A percentile compares a stretch with the other conserved stretches of the same genome.
Conservation (phyloP, 2,329 filamentous ascomycete genomes). For the Bipolaris victoriae region DNA sequence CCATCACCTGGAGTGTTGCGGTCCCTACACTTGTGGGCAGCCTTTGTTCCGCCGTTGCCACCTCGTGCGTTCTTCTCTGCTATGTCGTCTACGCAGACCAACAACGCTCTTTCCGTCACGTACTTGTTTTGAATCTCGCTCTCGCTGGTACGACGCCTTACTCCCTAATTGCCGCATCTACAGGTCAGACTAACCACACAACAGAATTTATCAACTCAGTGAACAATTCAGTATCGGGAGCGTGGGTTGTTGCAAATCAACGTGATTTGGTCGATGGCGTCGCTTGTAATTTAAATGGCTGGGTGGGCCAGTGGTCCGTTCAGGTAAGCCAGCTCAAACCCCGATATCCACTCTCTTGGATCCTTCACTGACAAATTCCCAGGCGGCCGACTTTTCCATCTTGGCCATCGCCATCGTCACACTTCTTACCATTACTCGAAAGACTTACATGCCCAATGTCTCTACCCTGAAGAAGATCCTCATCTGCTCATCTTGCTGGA, state of each 20-base stretch:
- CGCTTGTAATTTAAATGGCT: constrained; percentile 54
- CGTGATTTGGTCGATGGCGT: constrained; percentile 35
- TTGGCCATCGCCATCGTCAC: constrained; percentile 55
- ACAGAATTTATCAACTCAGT: constrained; percentile 45
- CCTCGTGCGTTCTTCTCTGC: constrained; percentile 27
- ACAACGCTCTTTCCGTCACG: constrained; percentile 30
- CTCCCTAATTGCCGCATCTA: neutral
- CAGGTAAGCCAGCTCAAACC: constrained; percentile 25
- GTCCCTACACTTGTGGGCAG: constrained; percentile 33
- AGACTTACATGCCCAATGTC: constrained; percentile 42
- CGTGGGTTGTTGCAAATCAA: constrained; percentile 39
- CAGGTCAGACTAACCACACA: neutral
- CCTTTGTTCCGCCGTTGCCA: constrained; percentile 27
- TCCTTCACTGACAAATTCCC: neutral
- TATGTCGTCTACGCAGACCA: constrained; percentile 24
- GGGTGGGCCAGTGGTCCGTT: constrained; percentile 54
- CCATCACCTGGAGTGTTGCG: constrained; percentile 4
- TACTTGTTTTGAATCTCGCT: constrained; percentile 31
- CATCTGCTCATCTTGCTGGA: constrained; percentile 51
- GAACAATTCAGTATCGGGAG: constrained; percentile 54
- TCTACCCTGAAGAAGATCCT: constrained; percentile 37
- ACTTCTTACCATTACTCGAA: constrained; percentile 50
- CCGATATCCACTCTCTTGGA: neutral
- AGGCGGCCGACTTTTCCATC: constrained; percentile 50
- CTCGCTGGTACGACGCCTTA: constrained; percentile 20